These are phyloP conservation scores for Leccinum fuscescens DNA, from an alignment of 1,284 basidiomycete genomes.

Conservation along the genomic window DNA sequence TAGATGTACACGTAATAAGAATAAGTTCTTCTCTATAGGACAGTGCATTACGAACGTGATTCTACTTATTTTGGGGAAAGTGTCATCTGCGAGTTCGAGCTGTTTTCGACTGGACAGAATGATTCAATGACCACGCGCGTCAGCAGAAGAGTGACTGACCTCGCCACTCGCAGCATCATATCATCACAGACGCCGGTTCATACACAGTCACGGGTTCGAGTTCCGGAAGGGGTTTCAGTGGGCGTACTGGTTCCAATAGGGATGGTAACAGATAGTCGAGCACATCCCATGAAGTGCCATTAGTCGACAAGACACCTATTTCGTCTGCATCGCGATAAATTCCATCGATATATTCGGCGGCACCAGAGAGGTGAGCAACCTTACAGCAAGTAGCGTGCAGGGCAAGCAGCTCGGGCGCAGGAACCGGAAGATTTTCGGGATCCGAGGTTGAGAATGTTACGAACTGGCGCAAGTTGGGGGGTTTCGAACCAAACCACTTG, in stretches of 20 bases:
- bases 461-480: background rate
- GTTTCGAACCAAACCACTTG: background rate
- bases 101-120: too few relatives aligned
- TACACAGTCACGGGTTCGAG: background rate
- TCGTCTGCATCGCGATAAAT: background rate
- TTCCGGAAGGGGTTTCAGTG: too few relatives aligned
- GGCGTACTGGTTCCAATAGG: background rate
- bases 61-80: too few relatives aligned
- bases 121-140: too few relatives aligned
- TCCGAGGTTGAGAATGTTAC: background rate
- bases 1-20: too few relatives aligned
- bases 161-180: too few relatives aligned
- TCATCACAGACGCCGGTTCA: too few relatives aligned
- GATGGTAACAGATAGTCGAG: background rate
- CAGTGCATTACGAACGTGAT: background rate
- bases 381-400: background rate
- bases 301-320: background rate
- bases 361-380: background rate
- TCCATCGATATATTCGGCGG: background rate
- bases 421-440: background rate
- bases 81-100: too few relatives aligned
- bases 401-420: background rate
- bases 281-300: background rate
- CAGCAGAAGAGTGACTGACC: too few relatives aligned
- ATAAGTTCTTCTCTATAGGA: too few relatives aligned